These are phyloP conservation scores for Neopestalotiopsis clavispora DNA, from an alignment of 2,329 filamentous ascomycete species.

Conservation along the genomic window DNA sequence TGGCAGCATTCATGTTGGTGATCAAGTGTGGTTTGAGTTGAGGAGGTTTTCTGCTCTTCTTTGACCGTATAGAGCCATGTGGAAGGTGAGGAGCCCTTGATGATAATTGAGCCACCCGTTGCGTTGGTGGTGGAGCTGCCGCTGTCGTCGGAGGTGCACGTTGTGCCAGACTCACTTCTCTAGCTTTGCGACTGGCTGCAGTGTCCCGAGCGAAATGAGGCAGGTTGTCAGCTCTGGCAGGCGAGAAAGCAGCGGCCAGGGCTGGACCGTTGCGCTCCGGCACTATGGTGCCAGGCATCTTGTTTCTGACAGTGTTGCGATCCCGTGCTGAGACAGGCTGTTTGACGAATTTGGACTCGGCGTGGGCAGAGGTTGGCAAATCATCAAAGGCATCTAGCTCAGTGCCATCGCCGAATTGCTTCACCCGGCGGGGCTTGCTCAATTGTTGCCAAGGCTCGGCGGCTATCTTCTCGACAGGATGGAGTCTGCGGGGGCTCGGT, in stretches of 20 bases:
- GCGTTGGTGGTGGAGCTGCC: constrained; percentile 59
- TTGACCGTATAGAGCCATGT: constrained; percentile 52
- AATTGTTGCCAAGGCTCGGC: constrained; percentile 67
- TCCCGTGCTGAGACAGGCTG: constrained; percentile 74
- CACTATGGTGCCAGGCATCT: constrained; percentile 58
- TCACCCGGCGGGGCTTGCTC: constrained; percentile 71
- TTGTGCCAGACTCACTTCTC: constrained; percentile 66
- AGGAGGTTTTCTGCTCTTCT: constrained; percentile 61
- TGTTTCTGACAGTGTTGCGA: constrained; percentile 65
- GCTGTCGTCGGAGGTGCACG: constrained; percentile 59
- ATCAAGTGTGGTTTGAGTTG: constrained; percentile 85
- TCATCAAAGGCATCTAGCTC: constrained; percentile 96
- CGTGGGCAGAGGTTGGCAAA: constrained; percentile 81
- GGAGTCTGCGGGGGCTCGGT: constrained; percentile 61
- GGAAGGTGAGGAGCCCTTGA: constrained; percentile 49
- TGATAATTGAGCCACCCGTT: constrained; percentile 59
- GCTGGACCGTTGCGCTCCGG: constrained; percentile 60
- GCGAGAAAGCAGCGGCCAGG: constrained; percentile 59
- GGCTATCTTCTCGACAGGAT: constrained; percentile 43
- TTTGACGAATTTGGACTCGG: constrained; percentile 83
- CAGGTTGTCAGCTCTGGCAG: constrained; percentile 58
- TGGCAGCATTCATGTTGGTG: constrained; percentile 76
- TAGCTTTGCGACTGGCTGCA: constrained; percentile 66
- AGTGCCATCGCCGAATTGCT: constrained; percentile 87
- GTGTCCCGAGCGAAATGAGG: constrained; percentile 71